Evolutionary conservation across 257 asterid species (phyloP).

Genomic region (Jacaranda copaia): DNA sequence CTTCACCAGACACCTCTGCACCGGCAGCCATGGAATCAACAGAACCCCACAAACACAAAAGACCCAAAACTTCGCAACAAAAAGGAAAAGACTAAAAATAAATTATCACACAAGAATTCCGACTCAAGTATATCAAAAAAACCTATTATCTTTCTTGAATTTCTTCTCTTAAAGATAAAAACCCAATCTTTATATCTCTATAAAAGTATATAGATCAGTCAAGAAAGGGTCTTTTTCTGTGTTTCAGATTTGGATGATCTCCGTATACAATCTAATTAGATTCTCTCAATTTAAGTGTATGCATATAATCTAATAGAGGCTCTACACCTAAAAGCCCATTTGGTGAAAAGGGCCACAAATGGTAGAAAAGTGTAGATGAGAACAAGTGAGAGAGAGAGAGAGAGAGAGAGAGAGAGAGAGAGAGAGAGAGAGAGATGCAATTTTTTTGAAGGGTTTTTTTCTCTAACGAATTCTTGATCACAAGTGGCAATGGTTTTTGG

Average conservation of each 20-base stretch:
- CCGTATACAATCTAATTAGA: slow-evolving; percentile 37
- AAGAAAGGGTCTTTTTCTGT: slow-evolving; percentile 45
- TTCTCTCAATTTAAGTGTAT: slow-evolving; percentile 33
- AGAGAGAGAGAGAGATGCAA: slow-evolving; percentile 35
- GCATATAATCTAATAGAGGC: slow-evolving; percentile 25
- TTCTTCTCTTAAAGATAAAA: slow-evolving; percentile 37
- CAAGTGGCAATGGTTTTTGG: slow-evolving; percentile 59
- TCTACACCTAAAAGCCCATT: slow-evolving; percentile 46
- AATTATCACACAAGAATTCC: slow-evolving; percentile 13
- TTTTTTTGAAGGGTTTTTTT: slow-evolving; percentile 36
- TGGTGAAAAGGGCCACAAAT: slow-evolving; percentile 46
- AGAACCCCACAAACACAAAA: slow-evolving; percentile 34
- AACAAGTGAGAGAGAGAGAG: background rate
- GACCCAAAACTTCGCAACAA: slow-evolving; percentile 19
- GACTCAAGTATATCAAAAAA: slow-evolving; percentile 28
- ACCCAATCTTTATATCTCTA: slow-evolving; percentile 49
- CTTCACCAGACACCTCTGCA: slow-evolving; percentile 73
- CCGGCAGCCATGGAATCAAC: slow-evolving; percentile 78
- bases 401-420: slow-evolving; percentile 21
- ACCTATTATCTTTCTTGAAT: slow-evolving; percentile 24
- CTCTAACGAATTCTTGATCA: slow-evolving; percentile 40
- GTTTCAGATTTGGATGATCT: slow-evolving; percentile 51
- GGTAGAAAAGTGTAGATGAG: slow-evolving; percentile 35
- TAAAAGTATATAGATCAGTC: slow-evolving; percentile 47
- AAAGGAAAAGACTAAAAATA: slow-evolving; percentile 9